Evolutionary conservation across 129 eudicot species (phyloP), one percentile per base, ranked within the genome.

Genomic region (Arctium lappa): DNA sequence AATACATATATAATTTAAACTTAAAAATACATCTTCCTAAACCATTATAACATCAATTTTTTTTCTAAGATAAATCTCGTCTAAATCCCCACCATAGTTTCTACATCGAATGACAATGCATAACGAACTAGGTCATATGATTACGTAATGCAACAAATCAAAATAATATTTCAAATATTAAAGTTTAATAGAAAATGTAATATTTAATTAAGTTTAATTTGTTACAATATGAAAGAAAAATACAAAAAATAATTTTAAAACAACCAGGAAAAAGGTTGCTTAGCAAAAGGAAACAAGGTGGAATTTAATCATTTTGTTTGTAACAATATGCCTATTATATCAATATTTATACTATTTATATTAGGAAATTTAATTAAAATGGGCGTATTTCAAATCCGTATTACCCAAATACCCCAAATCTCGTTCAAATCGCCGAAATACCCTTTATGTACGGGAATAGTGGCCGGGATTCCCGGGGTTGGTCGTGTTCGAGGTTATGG

Each of bases 301-400:
- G 44, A 73, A 63, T 81, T 66, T 60, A 56, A 81, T 81, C 73
- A 81, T 81, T 39, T 62, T 63, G 74, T 73, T 13, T 81, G 74
- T 81, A 73, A 62, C 27, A 73, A 73, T 11, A 72, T 34, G 44
- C 4, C 76, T 44, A n/a, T n/a, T 80, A 77, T 46, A 7, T 69
- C 13, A 29, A n/a, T n/a, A n/a, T n/a, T n/a, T n/a, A n/a, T n/a
- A n/a, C n/a, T n/a, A n/a, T n/a, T n/a, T n/a, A n/a, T n/a, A n/a
- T n/a, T n/a, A n/a, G n/a, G n/a, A n/a, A n/a, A n/a, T n/a, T n/a
- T n/a, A n/a, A n/a, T n/a, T n/a, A n/a, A n/a, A n/a, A n/a, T n/a
- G n/a, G n/a, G n/a, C n/a, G n/a, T n/a, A n/a, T n/a, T n/a, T n/a
- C n/a, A n/a, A n/a, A n/a, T n/a, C n/a, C n/a, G n/a, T n/a, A n/a